Base-by-base conservation (phyloP, 2,329 filamentous ascomycete genomes). In the Aspergillus intermedius region DNA sequence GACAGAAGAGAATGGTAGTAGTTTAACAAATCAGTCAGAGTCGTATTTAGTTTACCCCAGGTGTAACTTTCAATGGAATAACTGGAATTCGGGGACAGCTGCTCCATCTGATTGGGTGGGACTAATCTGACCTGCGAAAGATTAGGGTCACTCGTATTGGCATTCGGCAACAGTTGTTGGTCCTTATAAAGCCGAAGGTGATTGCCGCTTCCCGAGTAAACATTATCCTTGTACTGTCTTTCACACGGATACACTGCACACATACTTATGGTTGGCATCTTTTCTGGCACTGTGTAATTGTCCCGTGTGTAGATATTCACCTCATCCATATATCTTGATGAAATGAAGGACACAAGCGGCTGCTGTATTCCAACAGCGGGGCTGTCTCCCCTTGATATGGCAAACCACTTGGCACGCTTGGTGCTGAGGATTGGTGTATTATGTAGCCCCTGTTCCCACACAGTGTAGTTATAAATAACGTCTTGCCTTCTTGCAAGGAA, bases 181-280 rank as follows among this genome's bases (percentile, higher is more conserved):
- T 4, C 17, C 15, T 25, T 30, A 2, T 22, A 15, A 3, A 25
- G n/a, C 12, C 17, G 42, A n/a, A 30, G 3, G 15, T 9, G 23
- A 19, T 25, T 13, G 8, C 19, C 2, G 25, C n/a, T 2, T n/a
- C 15, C n/a, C 8, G 23, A 30, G 22, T 15, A 32, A 19, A 5
- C 3, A n/a, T 42, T 22, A 13, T 21, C 13, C 6, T 30, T 21
- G 43, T 51, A 53, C 45, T 30, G 30, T 19, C 34, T 46, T 40
- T 54, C 50, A 42, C 50, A 53, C 15, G 39, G 43, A 32, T 53
- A 54, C 3, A 54, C 15, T 5, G 39, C 23, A 37, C 50, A 54
- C 40, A 50, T 44, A 8, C 48, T 51, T n/a, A 54, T 10, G 3
- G 21, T n/a, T 17, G 48, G 52, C 35, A 42, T 54, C 15, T 22